Percentiles rank a stretch among this genome's conserved stretches.
Evolutionary conservation across 495 filamentous ascomycete genomes (phyloP).

Genomic region (Jackrogersella multiformis): DNA sequence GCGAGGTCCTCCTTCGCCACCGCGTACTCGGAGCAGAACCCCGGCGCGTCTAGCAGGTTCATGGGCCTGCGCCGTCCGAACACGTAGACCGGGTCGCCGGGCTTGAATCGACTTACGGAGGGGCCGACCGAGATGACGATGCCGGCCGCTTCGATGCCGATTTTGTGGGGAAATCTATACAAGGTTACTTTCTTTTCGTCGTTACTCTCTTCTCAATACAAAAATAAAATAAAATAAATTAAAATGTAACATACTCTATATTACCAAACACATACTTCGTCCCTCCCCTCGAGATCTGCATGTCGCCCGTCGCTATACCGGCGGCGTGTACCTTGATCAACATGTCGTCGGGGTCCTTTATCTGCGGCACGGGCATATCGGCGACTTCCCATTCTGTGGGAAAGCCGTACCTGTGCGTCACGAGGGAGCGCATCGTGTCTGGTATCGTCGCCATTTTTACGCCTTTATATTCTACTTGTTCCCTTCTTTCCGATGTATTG

Average conservation of each 20-base stretch:
- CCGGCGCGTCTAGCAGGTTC: conserved; percentile 29
- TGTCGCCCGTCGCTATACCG: conserved; percentile 60
- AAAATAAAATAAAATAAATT: not conserved
- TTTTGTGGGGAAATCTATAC: conserved; percentile 36
- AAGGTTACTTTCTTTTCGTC: not conserved
- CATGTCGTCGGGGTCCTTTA: conserved; percentile 54
- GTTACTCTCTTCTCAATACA: not conserved
- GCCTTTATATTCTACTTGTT: not conserved
- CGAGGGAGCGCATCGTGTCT: conserved; percentile 60
- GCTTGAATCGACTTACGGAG: conserved; percentile 53
- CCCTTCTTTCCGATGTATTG: not conserved
- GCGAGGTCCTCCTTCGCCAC: conserved; percentile 41
- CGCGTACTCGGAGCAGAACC: conserved; percentile 53
- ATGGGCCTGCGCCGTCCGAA: conserved; percentile 43
- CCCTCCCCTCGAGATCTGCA: conserved; percentile 53
- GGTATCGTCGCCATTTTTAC: conserved; percentile 27
- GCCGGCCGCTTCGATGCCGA: conserved; percentile 52
- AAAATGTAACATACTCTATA: conserved; percentile 17
- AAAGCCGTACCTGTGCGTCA: conserved; percentile 50
- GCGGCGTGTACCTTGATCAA: conserved; percentile 63
- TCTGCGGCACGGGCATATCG: conserved; percentile 55
- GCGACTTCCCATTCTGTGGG: conserved; percentile 56
- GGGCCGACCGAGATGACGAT: conserved; percentile 56
- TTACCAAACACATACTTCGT: conserved; percentile 29
- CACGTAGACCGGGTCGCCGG: conserved; percentile 63